Evolutionary conservation across 2,329 filamentous ascomycete genomes (phyloP).

Genomic region (Fusarium chuoi): DNA sequence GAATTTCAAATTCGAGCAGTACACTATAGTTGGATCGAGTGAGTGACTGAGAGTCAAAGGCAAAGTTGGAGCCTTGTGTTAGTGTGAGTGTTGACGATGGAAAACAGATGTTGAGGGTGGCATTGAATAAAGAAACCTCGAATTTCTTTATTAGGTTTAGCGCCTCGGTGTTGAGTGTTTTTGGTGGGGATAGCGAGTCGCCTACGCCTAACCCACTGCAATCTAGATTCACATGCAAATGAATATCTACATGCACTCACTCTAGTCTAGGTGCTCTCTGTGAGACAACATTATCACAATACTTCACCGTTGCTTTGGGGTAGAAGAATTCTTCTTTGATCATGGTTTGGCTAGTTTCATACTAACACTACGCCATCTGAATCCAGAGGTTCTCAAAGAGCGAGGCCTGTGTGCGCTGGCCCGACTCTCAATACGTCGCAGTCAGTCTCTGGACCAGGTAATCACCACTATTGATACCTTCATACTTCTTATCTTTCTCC

Average conservation of each 20-base stretch:
- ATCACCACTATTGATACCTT: slow-evolving; percentile 79
- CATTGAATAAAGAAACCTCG: slow-evolving; percentile 17
- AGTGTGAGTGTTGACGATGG: neutral
- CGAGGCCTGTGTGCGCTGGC: neutral
- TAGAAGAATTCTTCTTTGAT: neutral
- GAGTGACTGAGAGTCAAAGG: neutral
- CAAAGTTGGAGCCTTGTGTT: neutral
- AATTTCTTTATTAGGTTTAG: slow-evolving; percentile 32
- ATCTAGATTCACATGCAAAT: neutral
- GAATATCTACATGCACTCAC: neutral
- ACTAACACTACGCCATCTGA: neutral
- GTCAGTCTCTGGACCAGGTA: slow-evolving; percentile 83
- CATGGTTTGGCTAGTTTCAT: neutral
- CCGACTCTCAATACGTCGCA: slow-evolving; percentile 71
- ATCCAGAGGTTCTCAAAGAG: neutral
- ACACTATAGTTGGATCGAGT: neutral
- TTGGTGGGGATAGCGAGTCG: slow-evolving; percentile 6
- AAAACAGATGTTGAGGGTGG: slow-evolving; percentile 36
- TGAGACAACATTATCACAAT: neutral
- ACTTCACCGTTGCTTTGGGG: neutral
- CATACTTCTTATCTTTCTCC: slow-evolving; percentile 80
- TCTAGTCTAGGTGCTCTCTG: neutral
- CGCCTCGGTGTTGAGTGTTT: neutral
- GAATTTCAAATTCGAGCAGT: too few species aligned
- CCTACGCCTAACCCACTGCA: neutral